Evolutionary conservation across 2,329 filamentous ascomycete genomes (phyloP).

Genomic region (Neopestalotiopsis rosae): DNA sequence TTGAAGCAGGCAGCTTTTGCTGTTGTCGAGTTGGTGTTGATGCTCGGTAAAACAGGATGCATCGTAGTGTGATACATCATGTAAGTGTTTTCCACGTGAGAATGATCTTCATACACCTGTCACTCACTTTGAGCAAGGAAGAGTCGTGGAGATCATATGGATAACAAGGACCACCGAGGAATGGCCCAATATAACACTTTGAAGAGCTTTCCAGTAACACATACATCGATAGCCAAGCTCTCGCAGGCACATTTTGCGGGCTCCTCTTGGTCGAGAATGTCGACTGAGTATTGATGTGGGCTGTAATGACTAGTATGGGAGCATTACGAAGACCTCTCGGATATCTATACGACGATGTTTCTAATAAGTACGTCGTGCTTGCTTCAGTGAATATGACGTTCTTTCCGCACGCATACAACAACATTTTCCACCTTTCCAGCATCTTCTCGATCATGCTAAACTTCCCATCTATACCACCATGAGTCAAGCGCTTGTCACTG

Average conservation of each 20-base stretch:
- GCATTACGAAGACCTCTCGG: background rate
- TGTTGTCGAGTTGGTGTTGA: background rate
- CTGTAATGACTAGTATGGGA: constrained; percentile 17
- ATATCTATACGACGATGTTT: constrained; percentile 18
- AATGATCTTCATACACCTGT: too few species aligned
- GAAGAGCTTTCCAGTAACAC: too few species aligned
- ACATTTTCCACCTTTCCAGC: constrained; percentile 12
- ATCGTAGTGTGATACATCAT: background rate
- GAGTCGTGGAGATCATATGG: background rate
- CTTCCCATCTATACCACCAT: constrained; percentile 13
- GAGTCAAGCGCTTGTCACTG: constrained; percentile 19
- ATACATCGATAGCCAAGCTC: background rate
- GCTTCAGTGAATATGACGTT: constrained; percentile 25
- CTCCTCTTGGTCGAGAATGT: too few species aligned
- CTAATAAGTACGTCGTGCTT: constrained; percentile 23
- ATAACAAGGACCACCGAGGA: too few species aligned
- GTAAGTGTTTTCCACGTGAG: background rate
- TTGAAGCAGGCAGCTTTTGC: background rate
- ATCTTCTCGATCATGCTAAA: constrained; percentile 21
- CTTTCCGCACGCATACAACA: constrained; percentile 12
- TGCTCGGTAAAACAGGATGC: background rate
- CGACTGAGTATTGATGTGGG: background rate
- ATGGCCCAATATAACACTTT: too few species aligned
- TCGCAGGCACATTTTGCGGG: background rate
- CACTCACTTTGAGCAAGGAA: background rate